A percentile compares a stretch with the other conserved stretches of the same genome.
phyloP scores from a whole-genome alignment of 208 protist species.

The Acanthamoeba culbertsoni region DNA sequence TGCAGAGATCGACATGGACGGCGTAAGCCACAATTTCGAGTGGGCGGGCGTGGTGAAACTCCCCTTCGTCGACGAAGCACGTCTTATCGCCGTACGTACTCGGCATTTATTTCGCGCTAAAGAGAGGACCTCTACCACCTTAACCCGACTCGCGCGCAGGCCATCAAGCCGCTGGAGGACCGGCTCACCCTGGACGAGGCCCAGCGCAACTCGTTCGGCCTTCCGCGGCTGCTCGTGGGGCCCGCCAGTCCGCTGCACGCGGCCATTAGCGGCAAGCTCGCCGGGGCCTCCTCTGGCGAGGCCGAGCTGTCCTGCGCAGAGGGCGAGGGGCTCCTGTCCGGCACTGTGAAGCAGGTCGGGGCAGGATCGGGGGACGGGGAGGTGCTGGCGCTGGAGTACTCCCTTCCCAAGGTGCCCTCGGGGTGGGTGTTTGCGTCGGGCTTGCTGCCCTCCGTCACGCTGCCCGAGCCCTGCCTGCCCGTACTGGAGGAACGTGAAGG shows the following conservation, averaged over 20 bases:
- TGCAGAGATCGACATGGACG: slow-evolving; percentile 95
- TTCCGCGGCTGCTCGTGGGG: not conserved
- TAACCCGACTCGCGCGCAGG: not conserved
- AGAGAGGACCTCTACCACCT: not conserved
- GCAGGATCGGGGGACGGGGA: not conserved
- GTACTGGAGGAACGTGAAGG: not conserved
- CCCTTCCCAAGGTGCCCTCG: not conserved
- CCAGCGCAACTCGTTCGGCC: not conserved
- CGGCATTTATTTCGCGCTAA: not conserved
- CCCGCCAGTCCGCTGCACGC: not conserved
- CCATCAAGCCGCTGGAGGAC: not conserved
- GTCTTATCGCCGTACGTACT: slow-evolving; percentile 59
- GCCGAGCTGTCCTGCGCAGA: not conserved
- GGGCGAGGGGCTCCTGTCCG: not conserved
- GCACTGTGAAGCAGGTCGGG: not conserved
- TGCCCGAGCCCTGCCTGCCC: not conserved
- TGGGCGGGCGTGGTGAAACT: slow-evolving; percentile 91
- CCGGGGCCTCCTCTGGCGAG: not conserved
- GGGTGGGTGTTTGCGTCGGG: not conserved
- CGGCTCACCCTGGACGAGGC: not conserved
- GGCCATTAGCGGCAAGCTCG: not conserved
- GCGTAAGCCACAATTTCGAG: slow-evolving; percentile 86
- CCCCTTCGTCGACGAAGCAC: slow-evolving; percentile 89
- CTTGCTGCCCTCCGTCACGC: not conserved
- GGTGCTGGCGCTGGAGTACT: not conserved